phyloP scores from a whole-genome alignment of 2,329 filamentous ascomycete genomes.

The Aspergillus clavatus region DNA sequence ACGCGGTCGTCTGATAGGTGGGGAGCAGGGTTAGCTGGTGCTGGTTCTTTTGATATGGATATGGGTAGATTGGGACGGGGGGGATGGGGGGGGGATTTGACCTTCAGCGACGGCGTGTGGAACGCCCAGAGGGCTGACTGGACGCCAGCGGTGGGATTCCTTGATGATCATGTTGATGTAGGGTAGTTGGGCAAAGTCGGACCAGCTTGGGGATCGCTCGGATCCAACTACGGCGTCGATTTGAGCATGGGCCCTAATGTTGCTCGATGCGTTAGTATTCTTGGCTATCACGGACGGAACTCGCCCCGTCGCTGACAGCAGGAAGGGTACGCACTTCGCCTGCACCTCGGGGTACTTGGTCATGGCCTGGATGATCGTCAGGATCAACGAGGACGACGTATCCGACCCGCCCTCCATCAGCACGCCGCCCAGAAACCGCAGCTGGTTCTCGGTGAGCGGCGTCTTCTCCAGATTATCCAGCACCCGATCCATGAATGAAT shows the following conservation, averaged over 20 bases:
- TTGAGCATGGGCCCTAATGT: conserved; percentile 39
- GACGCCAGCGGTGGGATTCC: conserved; percentile 55
- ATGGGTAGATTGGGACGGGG: background rate
- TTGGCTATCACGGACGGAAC: too few relatives aligned
- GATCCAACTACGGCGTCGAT: conserved; percentile 49
- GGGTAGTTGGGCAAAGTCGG: conserved; percentile 47
- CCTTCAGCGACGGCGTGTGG: conserved; percentile 42
- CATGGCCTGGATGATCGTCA: conserved; percentile 48
- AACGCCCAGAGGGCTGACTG: conserved; percentile 50
- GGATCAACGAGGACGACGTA: conserved; percentile 41
- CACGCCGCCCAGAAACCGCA: conserved; percentile 39
- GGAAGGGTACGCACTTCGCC: too few relatives aligned
- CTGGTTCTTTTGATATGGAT: too few relatives aligned
- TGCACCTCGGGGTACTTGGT: conserved; percentile 46
- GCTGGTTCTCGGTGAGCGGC: conserved; percentile 35
- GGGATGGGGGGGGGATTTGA: conserved; percentile 1
- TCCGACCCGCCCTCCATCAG: conserved; percentile 42
- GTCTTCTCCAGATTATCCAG: conserved; percentile 37
- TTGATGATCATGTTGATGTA: conserved; percentile 54
- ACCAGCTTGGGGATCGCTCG: conserved; percentile 44
- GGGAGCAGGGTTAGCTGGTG: background rate
- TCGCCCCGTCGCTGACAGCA: too few relatives aligned
- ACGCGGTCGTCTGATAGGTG: conserved; percentile 37
- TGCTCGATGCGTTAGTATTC: too few relatives aligned
- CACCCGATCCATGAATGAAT: conserved; percentile 38